A percentile compares a stretch with the other conserved stretches of the same genome.
phyloP scores from a whole-genome alignment of 106 monocot species.

The Allium fistulosum region DNA sequence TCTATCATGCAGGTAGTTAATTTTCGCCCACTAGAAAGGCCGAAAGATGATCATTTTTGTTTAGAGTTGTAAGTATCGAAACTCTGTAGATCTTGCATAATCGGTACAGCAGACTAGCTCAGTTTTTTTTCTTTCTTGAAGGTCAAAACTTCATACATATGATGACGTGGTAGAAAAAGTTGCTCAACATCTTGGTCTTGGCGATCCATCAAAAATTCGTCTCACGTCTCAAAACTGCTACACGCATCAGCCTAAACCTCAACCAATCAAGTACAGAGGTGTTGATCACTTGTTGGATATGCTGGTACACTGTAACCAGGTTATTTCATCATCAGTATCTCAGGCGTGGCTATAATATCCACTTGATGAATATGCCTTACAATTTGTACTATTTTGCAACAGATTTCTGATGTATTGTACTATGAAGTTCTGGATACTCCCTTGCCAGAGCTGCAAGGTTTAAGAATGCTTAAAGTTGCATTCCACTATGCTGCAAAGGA shows the following conservation, averaged over 20 bases:
- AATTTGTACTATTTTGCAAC: constrained; percentile 8
- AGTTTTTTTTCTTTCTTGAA: constrained; percentile 12
- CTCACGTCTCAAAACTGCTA: constrained; percentile 99
- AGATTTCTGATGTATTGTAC: constrained; percentile 97
- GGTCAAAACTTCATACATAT: constrained; percentile 82
- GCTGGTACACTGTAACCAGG: constrained; percentile 97
- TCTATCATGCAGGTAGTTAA: constrained; percentile 7
- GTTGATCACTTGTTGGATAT: constrained; percentile 93
- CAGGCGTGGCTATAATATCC: neutral
- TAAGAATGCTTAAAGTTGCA: constrained; percentile 97
- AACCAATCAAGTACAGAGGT: constrained; percentile 90
- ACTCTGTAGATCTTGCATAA: neutral
- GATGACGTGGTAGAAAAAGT: constrained; percentile 95
- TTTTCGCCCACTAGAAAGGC: constrained; percentile 11
- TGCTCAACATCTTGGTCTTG: constrained; percentile 68
- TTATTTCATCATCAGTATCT: constrained; percentile 5
- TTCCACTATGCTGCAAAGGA: constrained; percentile 93
- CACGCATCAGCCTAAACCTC: constrained; percentile 97
- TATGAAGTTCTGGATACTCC: constrained; percentile 98
- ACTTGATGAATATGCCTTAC: neutral
- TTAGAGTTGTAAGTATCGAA: constrained; percentile 12
- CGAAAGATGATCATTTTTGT: constrained; percentile 13
- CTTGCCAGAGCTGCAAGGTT: constrained; percentile 80
- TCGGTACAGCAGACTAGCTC: neutral
- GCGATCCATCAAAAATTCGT: constrained; percentile 95